Base-by-base conservation (phyloP, 169 alveolate genomes). In the Babesia ovata region DNA sequence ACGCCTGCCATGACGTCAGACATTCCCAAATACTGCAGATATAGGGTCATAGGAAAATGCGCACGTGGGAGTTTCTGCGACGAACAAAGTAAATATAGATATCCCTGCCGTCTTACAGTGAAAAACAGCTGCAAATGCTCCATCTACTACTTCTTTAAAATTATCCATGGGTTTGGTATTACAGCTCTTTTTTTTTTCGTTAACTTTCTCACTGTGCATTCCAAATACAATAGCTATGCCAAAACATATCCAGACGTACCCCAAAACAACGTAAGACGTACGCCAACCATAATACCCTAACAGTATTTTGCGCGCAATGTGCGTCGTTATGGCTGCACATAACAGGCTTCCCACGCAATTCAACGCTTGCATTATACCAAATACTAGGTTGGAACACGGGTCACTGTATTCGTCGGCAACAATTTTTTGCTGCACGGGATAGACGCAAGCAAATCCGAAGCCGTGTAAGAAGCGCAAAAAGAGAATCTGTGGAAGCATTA, bases 41-140 rank as follows among this genome's bases (percentile, higher is more conserved):
- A n/a, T n/a, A n/a, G n/a, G n/a, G n/a, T n/a, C n/a, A n/a, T n/a
- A n/a, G n/a, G n/a, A n/a, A n/a, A n/a, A n/a, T n/a, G n/a, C n/a
- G n/a, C n/a, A n/a, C n/a, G n/a, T n/a, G n/a, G n/a, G n/a, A n/a
- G n/a, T n/a, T n/a, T n/a, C n/a, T n/a, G n/a, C n/a, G n/a, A n/a
- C n/a, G n/a, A n/a, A n/a, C n/a, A n/a, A n/a, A n/a, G n/a, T n/a
- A n/a, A n/a, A n/a, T n/a, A n/a, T n/a, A n/a, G n/a, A n/a, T n/a
- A n/a, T n/a, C n/a, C n/a, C 94, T 95, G 71, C 94, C 85, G 79
- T 94, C 93, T 83, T 94, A 97, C 61, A 93, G 76, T 85, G 82
- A 92, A 94, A 93, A 89, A 11, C 94, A 91, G 72, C 91, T 91
- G 85, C 91, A 94, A 61, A 92, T 84, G 59, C 19, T 76, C 44